phyloP scores from a whole-genome alignment of 2,329 filamentous ascomycete genomes.

The Hypocreales sp. region DNA sequence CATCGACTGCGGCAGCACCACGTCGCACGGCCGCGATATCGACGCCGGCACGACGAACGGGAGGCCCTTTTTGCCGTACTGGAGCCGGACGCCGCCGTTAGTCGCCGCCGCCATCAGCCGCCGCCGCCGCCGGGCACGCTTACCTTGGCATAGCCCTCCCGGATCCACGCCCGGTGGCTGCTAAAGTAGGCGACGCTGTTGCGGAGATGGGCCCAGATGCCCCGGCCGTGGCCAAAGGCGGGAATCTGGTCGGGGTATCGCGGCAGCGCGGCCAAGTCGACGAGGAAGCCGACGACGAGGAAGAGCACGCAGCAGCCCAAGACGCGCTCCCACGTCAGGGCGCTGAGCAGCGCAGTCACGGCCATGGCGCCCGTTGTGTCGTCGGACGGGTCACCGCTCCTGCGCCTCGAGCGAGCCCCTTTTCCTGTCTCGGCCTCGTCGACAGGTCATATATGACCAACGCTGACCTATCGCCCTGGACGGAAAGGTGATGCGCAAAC shows the following conservation, averaged over 20 bases:
- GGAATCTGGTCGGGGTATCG: constrained; percentile 23
- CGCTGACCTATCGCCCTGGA: too few species aligned
- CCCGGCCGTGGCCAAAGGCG: constrained; percentile 20
- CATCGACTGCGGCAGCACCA: constrained; percentile 27
- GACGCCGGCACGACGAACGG: constrained; percentile 26
- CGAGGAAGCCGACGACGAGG: constrained; percentile 19
- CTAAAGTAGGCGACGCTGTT: constrained; percentile 24
- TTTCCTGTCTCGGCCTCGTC: too few species aligned
- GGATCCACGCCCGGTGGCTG: constrained; percentile 22
- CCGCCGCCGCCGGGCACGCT: too few species aligned
- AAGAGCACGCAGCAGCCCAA: constrained; percentile 14
- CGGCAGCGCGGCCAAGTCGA: constrained; percentile 23
- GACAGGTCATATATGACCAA: too few species aligned
- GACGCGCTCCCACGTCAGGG: constrained; percentile 15
- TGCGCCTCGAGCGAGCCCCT: too few species aligned
- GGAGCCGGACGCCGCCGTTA: neutral
- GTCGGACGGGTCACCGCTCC: too few species aligned
- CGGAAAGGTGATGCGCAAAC: too few species aligned
- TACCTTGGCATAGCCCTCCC: constrained; percentile 26
- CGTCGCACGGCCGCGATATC: constrained; percentile 23
- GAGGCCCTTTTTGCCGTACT: constrained; percentile 24
- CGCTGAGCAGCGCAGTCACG: constrained; percentile 6
- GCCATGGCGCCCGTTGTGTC: too few species aligned
- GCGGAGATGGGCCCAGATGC: constrained; percentile 18
- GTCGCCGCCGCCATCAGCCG: too few species aligned